phyloP scores from a whole-genome alignment of 208 protist species.

The Trypanosoma mega region DNA sequence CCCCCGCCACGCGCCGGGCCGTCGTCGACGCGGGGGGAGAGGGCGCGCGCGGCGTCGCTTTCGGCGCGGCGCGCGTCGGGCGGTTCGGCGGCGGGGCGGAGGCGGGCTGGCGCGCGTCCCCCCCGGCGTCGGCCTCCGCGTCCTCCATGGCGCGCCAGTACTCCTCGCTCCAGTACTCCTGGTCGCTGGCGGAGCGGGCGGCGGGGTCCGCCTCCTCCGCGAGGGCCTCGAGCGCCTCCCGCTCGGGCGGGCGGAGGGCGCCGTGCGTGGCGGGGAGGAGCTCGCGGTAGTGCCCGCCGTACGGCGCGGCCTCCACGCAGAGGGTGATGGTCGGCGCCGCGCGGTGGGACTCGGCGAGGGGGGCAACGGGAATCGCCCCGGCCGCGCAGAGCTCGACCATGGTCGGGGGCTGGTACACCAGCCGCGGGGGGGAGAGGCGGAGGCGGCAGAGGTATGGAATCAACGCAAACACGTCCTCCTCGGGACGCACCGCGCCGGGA shows the following conservation, averaged over 20 bases:
- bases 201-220: slow-evolving; percentile 33
- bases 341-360: slow-evolving; percentile 25
- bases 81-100: too few species aligned
- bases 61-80: too few species aligned
- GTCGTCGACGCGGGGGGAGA: too few species aligned
- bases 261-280: not conserved
- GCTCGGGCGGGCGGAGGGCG: slow-evolving; percentile 35
- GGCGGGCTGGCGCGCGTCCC: not conserved
- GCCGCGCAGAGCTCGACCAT: slow-evolving; percentile 50
- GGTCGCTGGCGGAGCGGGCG: slow-evolving; percentile 25
- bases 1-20: too few species aligned
- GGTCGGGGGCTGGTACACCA: slow-evolving; percentile 63
- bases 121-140: slow-evolving; percentile 5
- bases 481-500: not conserved
- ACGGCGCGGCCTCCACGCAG: slow-evolving; percentile 28
- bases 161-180: slow-evolving; percentile 63
- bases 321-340: slow-evolving; percentile 52
- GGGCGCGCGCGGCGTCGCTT: too few species aligned
- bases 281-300: slow-evolving; percentile 2
- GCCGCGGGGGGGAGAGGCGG: slow-evolving; percentile 22
- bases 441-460: slow-evolving; percentile 49
- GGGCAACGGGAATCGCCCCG: slow-evolving; percentile 31
- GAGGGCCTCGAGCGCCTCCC: slow-evolving; percentile 49
- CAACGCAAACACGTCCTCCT: slow-evolving; percentile 10
- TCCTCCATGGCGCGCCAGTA: slow-evolving; percentile 52